A percentile compares a stretch with the other conserved stretches of the same genome.
These are phyloP conservation scores for Globisporangium polare DNA, from an alignment of 352 stramenopile genomes.

Conservation along the genomic window DNA sequence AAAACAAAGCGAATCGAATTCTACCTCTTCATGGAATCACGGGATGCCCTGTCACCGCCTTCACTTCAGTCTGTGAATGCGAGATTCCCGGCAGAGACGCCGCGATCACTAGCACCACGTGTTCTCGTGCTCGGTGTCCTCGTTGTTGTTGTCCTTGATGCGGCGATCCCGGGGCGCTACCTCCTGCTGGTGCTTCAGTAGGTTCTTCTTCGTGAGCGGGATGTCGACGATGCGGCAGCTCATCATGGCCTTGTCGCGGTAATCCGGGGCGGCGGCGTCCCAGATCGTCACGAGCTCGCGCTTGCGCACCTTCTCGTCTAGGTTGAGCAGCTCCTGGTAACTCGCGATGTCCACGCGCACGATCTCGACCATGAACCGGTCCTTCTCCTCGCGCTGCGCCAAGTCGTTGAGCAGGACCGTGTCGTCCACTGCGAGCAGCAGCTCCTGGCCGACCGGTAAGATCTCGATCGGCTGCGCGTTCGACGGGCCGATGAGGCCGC, in stretches of 20 bases:
- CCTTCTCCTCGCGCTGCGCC: conserved; percentile 48
- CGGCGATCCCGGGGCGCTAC: background rate
- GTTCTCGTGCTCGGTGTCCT: conserved; percentile 10
- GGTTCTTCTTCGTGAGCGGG: background rate
- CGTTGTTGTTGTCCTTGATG: background rate
- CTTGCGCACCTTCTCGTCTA: conserved; percentile 32
- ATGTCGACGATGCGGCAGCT: conserved; percentile 24
- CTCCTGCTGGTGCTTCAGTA: background rate
- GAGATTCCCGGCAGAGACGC: background rate
- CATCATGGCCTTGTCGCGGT: conserved; percentile 35
- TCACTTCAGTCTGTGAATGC: no score
- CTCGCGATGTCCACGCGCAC: conserved; percentile 35
- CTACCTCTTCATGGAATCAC: background rate
- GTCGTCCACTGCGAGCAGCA: background rate
- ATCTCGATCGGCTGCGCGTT: conserved; percentile 63
- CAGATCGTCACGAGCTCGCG: conserved; percentile 43
- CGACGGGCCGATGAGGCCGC: conserved; percentile 53
- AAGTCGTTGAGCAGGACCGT: conserved; percentile 16
- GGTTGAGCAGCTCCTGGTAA: conserved; percentile 34
- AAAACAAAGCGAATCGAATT: background rate
- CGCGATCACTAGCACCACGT: conserved; percentile 6
- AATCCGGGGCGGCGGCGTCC: conserved; percentile 23
- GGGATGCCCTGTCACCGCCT: no score
- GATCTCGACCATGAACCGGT: conserved; percentile 72
- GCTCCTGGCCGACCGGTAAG: conserved; percentile 27